These are phyloP conservation scores for Fraxinus anomala DNA, from an alignment of 257 asterid species.

Conservation along the genomic window DNA sequence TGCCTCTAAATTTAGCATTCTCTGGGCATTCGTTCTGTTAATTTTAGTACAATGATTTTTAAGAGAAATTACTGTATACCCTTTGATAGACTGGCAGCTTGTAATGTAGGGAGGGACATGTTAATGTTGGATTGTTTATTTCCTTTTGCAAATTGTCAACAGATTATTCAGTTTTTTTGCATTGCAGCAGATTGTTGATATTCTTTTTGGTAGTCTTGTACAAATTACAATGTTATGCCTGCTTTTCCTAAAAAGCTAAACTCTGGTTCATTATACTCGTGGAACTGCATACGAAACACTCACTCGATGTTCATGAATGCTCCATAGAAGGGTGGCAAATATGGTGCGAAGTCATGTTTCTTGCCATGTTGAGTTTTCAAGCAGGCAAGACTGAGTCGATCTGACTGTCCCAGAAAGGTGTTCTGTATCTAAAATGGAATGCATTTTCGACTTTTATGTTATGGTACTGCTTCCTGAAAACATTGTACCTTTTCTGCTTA, in stretches of 20 bases:
- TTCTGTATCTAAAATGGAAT: neutral
- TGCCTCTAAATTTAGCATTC: neutral
- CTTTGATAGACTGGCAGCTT: neutral
- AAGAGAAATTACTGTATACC: neutral
- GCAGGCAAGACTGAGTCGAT: neutral
- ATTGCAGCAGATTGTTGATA: too few relatives aligned
- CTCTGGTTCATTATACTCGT: neutral
- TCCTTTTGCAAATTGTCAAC: neutral
- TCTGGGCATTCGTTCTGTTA: neutral
- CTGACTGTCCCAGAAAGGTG: neutral
- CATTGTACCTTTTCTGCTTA: neutral
- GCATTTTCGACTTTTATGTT: neutral
- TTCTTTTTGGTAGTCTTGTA: too few relatives aligned
- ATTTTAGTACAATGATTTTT: neutral
- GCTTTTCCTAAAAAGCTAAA: too few relatives aligned
- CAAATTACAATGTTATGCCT: neutral
- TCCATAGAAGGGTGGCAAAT: neutral
- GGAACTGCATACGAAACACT: neutral
- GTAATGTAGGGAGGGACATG: neutral
- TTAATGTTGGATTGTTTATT: neutral
- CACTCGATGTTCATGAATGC: neutral
- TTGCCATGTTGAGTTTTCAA: neutral
- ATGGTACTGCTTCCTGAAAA: neutral
- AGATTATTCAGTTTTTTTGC: neutral
- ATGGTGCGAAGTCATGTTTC: neutral